Evolutionary conservation across 768 basidiomycete species (phyloP).

Genomic region (Tricholoma flavovirens): DNA sequence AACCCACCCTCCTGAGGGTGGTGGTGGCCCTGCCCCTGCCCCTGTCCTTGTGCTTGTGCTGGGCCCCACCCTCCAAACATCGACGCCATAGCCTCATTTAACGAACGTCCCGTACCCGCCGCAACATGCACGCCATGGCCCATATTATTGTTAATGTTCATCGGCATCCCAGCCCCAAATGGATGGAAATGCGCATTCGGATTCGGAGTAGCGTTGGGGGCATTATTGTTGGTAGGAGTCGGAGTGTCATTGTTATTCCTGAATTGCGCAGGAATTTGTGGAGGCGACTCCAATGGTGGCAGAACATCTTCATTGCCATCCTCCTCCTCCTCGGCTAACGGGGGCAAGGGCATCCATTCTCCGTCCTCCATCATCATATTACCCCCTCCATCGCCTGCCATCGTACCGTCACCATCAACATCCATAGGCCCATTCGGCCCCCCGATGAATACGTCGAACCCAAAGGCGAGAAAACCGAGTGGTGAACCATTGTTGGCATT

Average conservation of each 20-base stretch:
- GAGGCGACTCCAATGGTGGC: background rate
- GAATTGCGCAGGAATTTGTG: background rate
- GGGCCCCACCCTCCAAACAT: constrained; percentile 14
- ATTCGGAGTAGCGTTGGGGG: background rate
- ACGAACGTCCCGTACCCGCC: constrained; percentile 18
- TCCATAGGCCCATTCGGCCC: constrained; percentile 4
- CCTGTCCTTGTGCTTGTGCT: background rate
- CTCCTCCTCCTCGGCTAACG: background rate
- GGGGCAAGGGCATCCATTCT: background rate
- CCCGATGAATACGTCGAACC: constrained; percentile 34
- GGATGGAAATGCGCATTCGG: background rate
- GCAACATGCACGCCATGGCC: constrained; percentile 14
- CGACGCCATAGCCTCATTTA: constrained; percentile 22
- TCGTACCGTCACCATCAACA: constrained; percentile 1
- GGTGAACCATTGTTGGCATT: constrained; percentile 4
- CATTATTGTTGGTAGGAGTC: background rate
- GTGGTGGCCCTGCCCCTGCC: background rate
- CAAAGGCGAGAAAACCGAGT: constrained; percentile 29
- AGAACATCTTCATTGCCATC: background rate
- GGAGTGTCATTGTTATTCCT: background rate
- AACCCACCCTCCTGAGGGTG: constrained; percentile 5
- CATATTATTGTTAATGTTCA: background rate
- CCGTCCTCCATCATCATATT: background rate
- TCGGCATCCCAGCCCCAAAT: background rate
- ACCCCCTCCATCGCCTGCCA: background rate